Percentiles rank a stretch among this genome's conserved stretches.
Evolutionary conservation across 2,329 filamentous ascomycete species (phyloP).

Genomic region (Phaeosphaeria sp.): DNA sequence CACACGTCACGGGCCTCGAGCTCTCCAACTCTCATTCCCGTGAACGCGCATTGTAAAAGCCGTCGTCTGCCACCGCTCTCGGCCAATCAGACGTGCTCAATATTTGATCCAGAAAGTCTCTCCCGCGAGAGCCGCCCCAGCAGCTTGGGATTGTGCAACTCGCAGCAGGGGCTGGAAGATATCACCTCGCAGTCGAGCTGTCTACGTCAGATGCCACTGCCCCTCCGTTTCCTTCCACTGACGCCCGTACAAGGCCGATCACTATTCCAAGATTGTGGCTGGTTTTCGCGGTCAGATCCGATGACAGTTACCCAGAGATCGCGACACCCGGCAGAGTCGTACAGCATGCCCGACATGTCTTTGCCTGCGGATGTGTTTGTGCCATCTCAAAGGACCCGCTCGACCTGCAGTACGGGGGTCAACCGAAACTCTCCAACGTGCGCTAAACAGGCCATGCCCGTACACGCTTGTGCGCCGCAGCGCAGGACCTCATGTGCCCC

Average conservation of each 20-base stretch:
- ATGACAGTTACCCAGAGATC: slow-evolving; percentile 29
- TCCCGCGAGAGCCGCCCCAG: slow-evolving; percentile 6
- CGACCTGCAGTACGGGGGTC: slow-evolving; percentile 17
- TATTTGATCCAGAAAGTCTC: not conserved
- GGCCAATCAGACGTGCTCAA: not conserved
- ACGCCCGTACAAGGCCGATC: slow-evolving; percentile 10
- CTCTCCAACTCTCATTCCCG: not conserved
- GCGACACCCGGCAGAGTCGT: slow-evolving; percentile 19
- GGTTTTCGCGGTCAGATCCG: slow-evolving; percentile 34
- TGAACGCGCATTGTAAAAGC: not conserved
- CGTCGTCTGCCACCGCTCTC: not conserved
- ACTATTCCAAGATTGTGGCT: slow-evolving; percentile 39
- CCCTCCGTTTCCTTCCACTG: not conserved
- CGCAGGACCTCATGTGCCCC: slow-evolving; percentile 11
- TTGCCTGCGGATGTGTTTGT: slow-evolving; percentile 17
- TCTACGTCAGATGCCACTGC: not conserved
- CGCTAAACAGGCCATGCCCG: slow-evolving; percentile 2
- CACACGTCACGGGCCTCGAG: slow-evolving; percentile 2
- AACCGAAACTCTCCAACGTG: slow-evolving; percentile 7
- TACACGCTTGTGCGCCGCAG: slow-evolving; percentile 5
- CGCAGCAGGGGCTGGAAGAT: no score
- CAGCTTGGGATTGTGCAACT: not conserved
- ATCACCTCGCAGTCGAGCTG: not conserved
- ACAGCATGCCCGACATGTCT: slow-evolving; percentile 17
- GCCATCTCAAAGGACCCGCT: slow-evolving; percentile 18